Conservation (phyloP, 306 rosid genomes). For the Medicago lupulina region DNA sequence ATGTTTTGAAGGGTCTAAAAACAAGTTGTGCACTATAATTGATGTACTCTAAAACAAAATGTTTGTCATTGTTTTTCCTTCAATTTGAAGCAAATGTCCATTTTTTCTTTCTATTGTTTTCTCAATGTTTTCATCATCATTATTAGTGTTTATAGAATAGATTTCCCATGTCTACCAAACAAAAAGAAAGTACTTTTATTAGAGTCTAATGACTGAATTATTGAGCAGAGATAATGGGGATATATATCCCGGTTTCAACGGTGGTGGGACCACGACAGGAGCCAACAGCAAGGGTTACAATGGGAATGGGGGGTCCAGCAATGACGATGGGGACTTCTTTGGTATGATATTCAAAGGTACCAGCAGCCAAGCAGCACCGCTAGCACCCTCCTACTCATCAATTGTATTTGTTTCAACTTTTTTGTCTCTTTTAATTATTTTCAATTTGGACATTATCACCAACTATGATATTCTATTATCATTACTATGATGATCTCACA, state of each 20-base stretch:
- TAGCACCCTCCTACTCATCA: conserved; percentile 44
- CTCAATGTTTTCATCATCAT: conserved; percentile 23
- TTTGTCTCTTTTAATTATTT: conserved; percentile 63
- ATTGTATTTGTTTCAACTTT: conserved; percentile 46
- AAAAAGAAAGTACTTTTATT: conserved; percentile 5
- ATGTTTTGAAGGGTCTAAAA: conserved; percentile 30
- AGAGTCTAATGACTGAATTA: conserved; percentile 28
- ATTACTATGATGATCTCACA: conserved; percentile 40
- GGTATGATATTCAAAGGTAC: conserved; percentile 79
- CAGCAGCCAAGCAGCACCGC: conserved; percentile 56
- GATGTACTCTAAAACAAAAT: conserved; percentile 11
- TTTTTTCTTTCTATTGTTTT: neutral
- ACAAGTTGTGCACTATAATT: neutral
- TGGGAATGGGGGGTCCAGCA: conserved; percentile 52
- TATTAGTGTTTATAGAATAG: neutral
- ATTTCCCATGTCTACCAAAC: conserved; percentile 23
- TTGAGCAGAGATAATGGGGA: conserved; percentile 70
- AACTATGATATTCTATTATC: conserved; percentile 51
- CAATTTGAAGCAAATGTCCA: conserved; percentile 29
- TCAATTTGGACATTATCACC: conserved; percentile 55
- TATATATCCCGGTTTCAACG: conserved; percentile 52
- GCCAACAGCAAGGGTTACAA: conserved; percentile 49
- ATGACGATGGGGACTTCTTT: conserved; percentile 66
- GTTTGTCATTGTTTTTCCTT: conserved; percentile 26
- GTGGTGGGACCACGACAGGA: conserved; percentile 64